Conservation (phyloP, 2,329 filamentous ascomycete genomes). For the Penicillium aurantiogriseum region DNA sequence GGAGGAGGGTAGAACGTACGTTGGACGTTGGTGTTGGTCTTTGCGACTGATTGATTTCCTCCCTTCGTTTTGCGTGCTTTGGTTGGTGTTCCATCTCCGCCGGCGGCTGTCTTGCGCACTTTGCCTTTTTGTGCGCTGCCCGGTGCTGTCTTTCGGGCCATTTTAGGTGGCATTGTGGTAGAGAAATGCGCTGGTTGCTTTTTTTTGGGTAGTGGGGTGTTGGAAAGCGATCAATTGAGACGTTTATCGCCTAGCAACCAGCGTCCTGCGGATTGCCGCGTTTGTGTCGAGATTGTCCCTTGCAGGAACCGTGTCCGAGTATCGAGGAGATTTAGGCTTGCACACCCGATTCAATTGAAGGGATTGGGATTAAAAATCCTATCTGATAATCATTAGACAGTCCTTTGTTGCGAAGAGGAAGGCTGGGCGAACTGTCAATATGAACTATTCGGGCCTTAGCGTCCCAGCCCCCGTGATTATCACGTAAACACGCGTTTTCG, state of each 20-base stretch:
- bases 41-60: slow-evolving; percentile 23
- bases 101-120: slow-evolving; percentile 4
- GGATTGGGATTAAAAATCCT: slow-evolving; percentile 1
- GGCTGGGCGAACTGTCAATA: slow-evolving; percentile 5
- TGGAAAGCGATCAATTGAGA: slow-evolving; percentile 10
- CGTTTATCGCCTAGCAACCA: slow-evolving; percentile 3
- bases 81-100: slow-evolving; percentile 17
- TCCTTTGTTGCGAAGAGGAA: not conserved
- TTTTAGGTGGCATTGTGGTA: slow-evolving; percentile 32
- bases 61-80: slow-evolving; percentile 23
- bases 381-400: not conserved
- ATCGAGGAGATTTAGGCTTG: not conserved
- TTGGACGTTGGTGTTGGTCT: slow-evolving; percentile 37
- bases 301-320: slow-evolving; percentile 1
- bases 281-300: slow-evolving; percentile 3
- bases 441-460: slow-evolving; percentile 11
- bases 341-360: not conserved
- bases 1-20: slow-evolving; percentile 30
- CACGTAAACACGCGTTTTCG: slow-evolving; percentile 10
- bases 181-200: not conserved
- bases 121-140: slow-evolving; percentile 7
- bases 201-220: slow-evolving; percentile 2
- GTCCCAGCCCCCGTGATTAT: slow-evolving; percentile 13
- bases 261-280: not conserved
- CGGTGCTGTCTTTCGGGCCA: slow-evolving; percentile 19